phyloP scores from a whole-genome alignment of 75 land plant genomes.

The Sequoiadendron giganteum region DNA sequence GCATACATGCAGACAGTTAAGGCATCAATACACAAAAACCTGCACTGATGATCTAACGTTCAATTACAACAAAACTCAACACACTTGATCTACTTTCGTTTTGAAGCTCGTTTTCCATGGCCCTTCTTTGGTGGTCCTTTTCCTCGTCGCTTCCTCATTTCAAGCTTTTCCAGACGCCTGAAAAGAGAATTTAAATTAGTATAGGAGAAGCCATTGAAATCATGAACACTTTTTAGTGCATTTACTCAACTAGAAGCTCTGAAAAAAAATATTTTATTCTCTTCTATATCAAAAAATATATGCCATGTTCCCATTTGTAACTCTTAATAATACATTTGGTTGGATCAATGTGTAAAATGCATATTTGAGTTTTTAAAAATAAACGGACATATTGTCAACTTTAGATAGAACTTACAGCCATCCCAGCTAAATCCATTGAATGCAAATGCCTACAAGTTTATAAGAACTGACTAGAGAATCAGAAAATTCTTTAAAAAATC shows the following conservation, averaged over 20 bases:
- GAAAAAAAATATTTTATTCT: background rate
- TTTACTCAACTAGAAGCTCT: background rate
- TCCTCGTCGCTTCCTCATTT: constrained; percentile 87
- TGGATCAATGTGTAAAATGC: background rate
- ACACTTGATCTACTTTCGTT: constrained; percentile 26
- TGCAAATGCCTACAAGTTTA: background rate
- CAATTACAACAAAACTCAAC: background rate
- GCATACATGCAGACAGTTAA: background rate
- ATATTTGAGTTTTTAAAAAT: background rate
- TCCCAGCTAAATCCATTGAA: background rate
- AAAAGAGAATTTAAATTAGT: background rate
- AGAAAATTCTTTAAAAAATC: background rate
- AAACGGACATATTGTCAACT: background rate
- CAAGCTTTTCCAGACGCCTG: constrained; percentile 71
- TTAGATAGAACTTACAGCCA: background rate
- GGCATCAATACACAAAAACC: background rate
- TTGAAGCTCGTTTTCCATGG: constrained; percentile 86
- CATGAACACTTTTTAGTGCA: background rate
- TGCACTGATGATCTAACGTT: background rate
- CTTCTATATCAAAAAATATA: background rate
- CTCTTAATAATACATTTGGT: background rate
- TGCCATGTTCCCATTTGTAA: background rate
- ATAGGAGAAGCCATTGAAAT: background rate
- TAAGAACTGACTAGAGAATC: background rate
- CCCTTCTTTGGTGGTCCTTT: constrained; percentile 98